Evolutionary conservation across 2,329 filamentous ascomycete genomes (phyloP).

Genomic region (Cadophora malorum): DNA sequence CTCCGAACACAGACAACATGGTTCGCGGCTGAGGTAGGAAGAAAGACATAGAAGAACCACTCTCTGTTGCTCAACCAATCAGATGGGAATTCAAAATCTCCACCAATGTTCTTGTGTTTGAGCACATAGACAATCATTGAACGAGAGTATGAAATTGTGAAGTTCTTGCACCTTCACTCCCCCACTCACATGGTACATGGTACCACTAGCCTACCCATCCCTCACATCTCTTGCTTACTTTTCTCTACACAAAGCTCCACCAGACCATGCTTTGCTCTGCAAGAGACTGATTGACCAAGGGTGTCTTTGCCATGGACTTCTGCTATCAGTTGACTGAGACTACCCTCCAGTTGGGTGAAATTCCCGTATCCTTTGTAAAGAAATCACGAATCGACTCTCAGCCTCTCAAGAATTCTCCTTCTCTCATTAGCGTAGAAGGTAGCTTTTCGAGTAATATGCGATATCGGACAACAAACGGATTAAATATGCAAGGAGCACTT

Average conservation of each 20-base stretch:
- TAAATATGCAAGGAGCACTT: too few species aligned
- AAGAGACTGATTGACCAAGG: background rate
- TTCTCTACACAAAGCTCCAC: background rate
- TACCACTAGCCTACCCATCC: background rate
- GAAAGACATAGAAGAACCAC: background rate
- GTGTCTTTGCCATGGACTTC: background rate
- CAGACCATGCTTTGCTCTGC: background rate
- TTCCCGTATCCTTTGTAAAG: background rate
- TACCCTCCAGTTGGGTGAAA: background rate
- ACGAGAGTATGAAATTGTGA: background rate
- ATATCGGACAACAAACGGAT: too few species aligned
- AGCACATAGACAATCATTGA: background rate
- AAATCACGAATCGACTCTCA: background rate
- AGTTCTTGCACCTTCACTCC: background rate
- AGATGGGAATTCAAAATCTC: background rate
- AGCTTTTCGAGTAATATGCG: too few species aligned
- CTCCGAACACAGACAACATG: too few species aligned
- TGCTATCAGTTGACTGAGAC: background rate
- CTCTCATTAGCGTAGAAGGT: too few species aligned
- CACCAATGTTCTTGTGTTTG: background rate
- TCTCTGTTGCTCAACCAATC: background rate
- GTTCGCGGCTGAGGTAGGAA: background rate
- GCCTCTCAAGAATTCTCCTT: too few species aligned
- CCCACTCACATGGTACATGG: background rate
- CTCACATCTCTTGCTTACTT: background rate